Conservation (phyloP, 768 basidiomycete genomes). For the Boletus rufocinnamomeus region DNA sequence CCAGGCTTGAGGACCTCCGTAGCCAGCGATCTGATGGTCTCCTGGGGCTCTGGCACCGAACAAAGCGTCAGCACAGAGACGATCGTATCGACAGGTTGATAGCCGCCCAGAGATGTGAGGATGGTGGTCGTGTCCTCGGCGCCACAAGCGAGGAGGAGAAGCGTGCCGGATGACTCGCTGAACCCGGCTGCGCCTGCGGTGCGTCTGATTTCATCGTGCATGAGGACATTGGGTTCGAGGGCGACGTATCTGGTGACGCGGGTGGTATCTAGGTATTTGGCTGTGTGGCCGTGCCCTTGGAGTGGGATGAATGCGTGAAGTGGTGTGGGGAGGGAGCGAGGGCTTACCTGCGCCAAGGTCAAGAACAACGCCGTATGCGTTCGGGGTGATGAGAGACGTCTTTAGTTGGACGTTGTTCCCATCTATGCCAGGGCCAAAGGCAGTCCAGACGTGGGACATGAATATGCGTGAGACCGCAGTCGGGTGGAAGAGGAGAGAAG, state of each 20-base stretch:
- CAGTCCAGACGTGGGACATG: slow-evolving; percentile 59
- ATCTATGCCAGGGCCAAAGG: slow-evolving; percentile 52
- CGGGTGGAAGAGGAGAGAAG: slow-evolving; percentile 49
- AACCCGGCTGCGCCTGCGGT: slow-evolving; percentile 54
- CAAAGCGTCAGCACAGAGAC: slow-evolving; percentile 68
- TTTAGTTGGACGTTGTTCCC: slow-evolving; percentile 44
- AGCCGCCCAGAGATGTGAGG: slow-evolving; percentile 39
- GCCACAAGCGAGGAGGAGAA: slow-evolving; percentile 62
- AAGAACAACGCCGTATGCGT: slow-evolving; percentile 62
- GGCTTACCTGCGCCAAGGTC: slow-evolving; percentile 66
- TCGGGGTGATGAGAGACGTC: slow-evolving; percentile 47
- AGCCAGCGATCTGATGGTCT: slow-evolving; percentile 48
- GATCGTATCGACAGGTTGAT: slow-evolving; percentile 56
- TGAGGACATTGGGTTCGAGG: slow-evolving; percentile 65
- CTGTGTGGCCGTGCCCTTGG: slow-evolving; percentile 65
- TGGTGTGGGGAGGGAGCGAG: neutral
- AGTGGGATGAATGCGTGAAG: neutral
- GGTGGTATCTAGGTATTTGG: slow-evolving; percentile 56
- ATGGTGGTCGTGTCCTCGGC: slow-evolving; percentile 60
- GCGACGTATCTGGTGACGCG: slow-evolving; percentile 68
- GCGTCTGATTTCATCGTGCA: slow-evolving; percentile 59
- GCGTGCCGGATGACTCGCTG: slow-evolving; percentile 49
- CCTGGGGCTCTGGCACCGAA: slow-evolving; percentile 57
- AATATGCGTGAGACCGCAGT: slow-evolving; percentile 50
- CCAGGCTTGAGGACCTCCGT: slow-evolving; percentile 60